Evolutionary conservation across 2,329 filamentous ascomycete species (phyloP).

Genomic region (Fusarium dimerum): DNA sequence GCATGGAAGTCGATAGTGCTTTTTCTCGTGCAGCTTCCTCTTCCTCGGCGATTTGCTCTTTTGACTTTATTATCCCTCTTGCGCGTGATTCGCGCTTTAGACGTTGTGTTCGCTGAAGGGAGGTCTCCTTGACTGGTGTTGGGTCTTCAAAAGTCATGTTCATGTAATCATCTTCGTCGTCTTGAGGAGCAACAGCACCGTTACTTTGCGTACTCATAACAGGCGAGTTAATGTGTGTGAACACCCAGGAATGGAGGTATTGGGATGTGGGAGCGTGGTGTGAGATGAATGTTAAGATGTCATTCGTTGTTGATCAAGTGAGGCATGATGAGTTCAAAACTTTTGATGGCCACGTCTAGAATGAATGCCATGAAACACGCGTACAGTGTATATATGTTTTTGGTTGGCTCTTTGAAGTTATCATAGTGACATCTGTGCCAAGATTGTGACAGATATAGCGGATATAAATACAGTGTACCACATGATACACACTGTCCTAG

Average conservation of each 20-base stretch:
- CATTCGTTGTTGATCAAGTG: no score
- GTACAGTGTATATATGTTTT: no score
- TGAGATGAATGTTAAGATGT: background rate
- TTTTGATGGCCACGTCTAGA: no score
- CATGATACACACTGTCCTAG: no score
- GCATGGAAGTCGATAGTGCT: constrained; percentile 72
- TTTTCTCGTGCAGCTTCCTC: constrained; percentile 72
- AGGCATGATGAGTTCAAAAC: no score
- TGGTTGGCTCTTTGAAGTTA: no score
- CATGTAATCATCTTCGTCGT: constrained; percentile 95
- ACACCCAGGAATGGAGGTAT: background rate
- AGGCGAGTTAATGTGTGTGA: background rate
- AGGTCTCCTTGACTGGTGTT: constrained; percentile 54
- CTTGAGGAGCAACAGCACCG: constrained; percentile 37
- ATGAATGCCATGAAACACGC: no score
- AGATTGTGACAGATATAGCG: no score
- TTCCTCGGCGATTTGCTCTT: constrained; percentile 77
- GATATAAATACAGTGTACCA: no score
- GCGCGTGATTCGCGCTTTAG: constrained; percentile 66
- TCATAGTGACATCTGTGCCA: no score
- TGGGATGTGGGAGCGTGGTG: background rate
- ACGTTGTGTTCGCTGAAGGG: constrained; percentile 54
- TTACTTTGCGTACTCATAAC: constrained; percentile 14
- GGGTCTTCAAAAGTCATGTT: constrained; percentile 83
- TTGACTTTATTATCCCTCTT: constrained; percentile 71